These are phyloP conservation scores for Ogataea populi-albae DNA, from an alignment of 805 yeast species.

Conservation along the genomic window DNA sequence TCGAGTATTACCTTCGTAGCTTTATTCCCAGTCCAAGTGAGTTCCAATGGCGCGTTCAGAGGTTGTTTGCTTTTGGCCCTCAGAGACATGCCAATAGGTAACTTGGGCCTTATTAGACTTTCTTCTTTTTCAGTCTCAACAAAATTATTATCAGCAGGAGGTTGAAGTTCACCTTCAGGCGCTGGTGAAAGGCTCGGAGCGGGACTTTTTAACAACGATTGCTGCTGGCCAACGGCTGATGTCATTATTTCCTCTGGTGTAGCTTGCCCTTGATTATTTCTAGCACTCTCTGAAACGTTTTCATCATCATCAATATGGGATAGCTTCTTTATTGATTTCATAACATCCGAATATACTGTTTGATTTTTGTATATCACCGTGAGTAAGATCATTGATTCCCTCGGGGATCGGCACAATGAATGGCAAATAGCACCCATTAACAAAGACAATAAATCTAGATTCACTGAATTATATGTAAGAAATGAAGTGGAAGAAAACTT, in stretches of 20 bases:
- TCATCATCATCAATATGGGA: constrained; percentile 24
- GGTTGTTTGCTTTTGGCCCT: constrained; percentile 55
- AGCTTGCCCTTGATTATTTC: too few species aligned
- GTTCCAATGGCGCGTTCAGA: constrained; percentile 44
- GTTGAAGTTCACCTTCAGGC: constrained; percentile 9
- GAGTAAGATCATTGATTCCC: constrained; percentile 52
- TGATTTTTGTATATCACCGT: constrained; percentile 46
- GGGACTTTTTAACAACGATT: too few species aligned
- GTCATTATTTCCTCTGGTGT: too few species aligned
- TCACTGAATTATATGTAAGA: constrained; percentile 38
- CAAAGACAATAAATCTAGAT: constrained; percentile 57
- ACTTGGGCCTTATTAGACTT: constrained; percentile 44
- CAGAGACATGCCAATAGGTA: constrained; percentile 60
- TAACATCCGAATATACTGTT: constrained; percentile 35
- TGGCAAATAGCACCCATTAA: constrained; percentile 55
- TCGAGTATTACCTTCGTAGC: constrained; percentile 42
- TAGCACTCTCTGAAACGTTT: constrained; percentile 2
- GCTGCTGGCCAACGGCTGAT: too few species aligned
- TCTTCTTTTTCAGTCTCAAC: constrained; percentile 26
- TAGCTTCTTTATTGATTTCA: constrained; percentile 33
- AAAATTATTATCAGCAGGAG: constrained; percentile 9
- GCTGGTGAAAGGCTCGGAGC: too few species aligned
- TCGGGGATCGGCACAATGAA: constrained; percentile 47
- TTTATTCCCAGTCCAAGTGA: constrained; percentile 58
- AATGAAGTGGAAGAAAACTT: constrained; percentile 37